Base-by-base conservation (phyloP, 2,329 filamentous ascomycete genomes). In the Colletotrichum scovillei region DNA sequence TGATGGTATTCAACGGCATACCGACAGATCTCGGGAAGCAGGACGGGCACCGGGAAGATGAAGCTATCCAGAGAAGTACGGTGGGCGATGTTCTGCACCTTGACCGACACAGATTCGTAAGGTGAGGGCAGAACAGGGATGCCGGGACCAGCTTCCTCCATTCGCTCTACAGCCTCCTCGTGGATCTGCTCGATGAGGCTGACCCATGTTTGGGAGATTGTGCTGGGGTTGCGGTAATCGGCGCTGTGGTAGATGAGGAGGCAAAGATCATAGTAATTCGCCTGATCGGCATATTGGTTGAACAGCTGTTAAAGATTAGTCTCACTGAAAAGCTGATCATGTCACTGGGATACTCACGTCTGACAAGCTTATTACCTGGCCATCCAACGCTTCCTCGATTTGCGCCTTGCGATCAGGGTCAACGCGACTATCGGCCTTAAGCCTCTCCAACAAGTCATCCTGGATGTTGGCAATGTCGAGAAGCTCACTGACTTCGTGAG, bases 381-480 rank as follows among this genome's bases (percentile, higher is more conserved):
- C 93, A 81, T 97, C 92, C 49, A 98, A 89, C 38, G 90, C 88
- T 57, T 87, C 81, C 72, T 93, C 83, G 28, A 97, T 90, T 69
- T 93, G 89, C 0, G 85, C 83, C 78, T 90, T 91, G 56, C 91
- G 90, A 62, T 92, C 90, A 0, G 86, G 83, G 14, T 87, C 84
- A 49, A 98, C 88, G 56, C 97, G 91, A 1, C 86, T 81, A 76
- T 99, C 97, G 11, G 88, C 88, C 79, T 88, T 91, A 65, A 99
- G 85, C 58, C 94, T 90, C 80, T 95, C 93, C 28, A 98, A 83
- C 55, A 98, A 84, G 78, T 99, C 97, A 79, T 98, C 94, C 81
- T 99, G 97, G 66, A 99, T 97, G 79, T 97, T 96, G 16, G 95
- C 96, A 63, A 98, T 91, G 78, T 99, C 97, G 11, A 99, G 90